phyloP scores from a whole-genome alignment of 106 monocot genomes.

The Allium sativum region DNA sequence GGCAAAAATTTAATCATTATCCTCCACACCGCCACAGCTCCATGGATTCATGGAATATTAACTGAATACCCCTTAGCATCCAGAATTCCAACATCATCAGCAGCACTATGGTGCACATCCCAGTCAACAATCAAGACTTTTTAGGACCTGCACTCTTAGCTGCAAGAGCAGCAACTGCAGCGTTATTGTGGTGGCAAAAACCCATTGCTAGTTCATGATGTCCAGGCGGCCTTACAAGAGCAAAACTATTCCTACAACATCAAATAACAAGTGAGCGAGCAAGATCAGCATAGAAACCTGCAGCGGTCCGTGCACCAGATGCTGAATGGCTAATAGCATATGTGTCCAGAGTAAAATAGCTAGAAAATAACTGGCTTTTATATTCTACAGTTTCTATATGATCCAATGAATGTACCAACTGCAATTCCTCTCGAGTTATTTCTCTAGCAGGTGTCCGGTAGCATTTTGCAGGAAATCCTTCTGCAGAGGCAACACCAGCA shows the following conservation, averaged over 20 bases:
- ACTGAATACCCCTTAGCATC: slow-evolving; percentile 80
- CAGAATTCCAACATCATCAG: slow-evolving; percentile 70
- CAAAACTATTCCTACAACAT: slow-evolving; percentile 70
- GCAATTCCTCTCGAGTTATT: slow-evolving; percentile 68
- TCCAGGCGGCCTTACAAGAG: slow-evolving; percentile 98
- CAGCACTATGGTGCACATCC: slow-evolving; percentile 99
- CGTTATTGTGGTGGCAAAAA: slow-evolving; percentile 96
- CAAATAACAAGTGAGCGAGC: slow-evolving; percentile 64
- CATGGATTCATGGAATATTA: slow-evolving; percentile 97
- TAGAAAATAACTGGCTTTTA: slow-evolving; percentile 54
- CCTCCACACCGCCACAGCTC: slow-evolving; percentile 84
- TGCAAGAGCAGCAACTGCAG: slow-evolving; percentile 84
- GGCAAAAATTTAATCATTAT: slow-evolving; percentile 91
- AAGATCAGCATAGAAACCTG: slow-evolving; percentile 93
- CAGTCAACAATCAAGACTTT: slow-evolving; percentile 96
- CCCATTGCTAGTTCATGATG: slow-evolving; percentile 99
- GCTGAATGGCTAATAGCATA: slow-evolving; percentile 94
- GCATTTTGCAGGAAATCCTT: slow-evolving; percentile 85
- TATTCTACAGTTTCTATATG: slow-evolving; percentile 78
- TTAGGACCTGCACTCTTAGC: slow-evolving; percentile 83
- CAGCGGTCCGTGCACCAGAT: slow-evolving; percentile 83
- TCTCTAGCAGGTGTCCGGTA: slow-evolving; percentile 75
- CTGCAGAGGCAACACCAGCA: slow-evolving; percentile 58
- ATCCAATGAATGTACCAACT: slow-evolving; percentile 72
- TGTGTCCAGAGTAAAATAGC: slow-evolving; percentile 94